Evolutionary conservation across 1,139 yeast species (phyloP), one percentile per base, ranked within the genome.

Genomic region (Suhomyces terraborum): DNA sequence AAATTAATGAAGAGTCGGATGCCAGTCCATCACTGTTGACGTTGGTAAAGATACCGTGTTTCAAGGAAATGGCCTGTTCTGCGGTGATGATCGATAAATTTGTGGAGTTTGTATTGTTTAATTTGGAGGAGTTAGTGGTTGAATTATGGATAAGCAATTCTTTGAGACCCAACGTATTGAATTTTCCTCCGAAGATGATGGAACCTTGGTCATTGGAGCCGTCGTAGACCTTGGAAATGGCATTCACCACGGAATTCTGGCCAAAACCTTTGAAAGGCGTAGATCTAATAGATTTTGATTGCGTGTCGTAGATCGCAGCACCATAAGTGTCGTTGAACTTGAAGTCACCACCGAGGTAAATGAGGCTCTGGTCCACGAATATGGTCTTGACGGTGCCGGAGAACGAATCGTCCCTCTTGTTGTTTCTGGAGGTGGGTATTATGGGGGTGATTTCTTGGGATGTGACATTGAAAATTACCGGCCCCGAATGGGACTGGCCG

Each of bases 341-440:
- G 53, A 93, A 80, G 46, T 79, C 71, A 20, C 98, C 98, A 8
- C 98, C 98, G 39, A 88, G 74, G 56, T 87, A 89, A 0, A 89
- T 73, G 19, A 77, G 50, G 13, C 75, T 66, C 23, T 66, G 62
- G 45, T 75, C 77, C 2, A 67, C 53, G 53, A 69, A 74, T 1
- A 82, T 68, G 0, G 87, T 66, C 17, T 63, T 65, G 4, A 85
- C 79, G 0, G 69, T 54, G 1, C 95, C 94, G 28, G 64, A 51
- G 61, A 48, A 53, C 48, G 44, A 51, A 52, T 49, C 31, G 39
- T 53, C 51, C 34, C 60, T 43, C 40, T 55, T 58, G 18, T 25
- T 22, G 14, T 35, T 41, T 4, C 52, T 40, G 5, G 53, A 29
- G 9, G 50, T 23, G 3, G 58, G 47, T 40, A 69, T 57, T 16